phyloP scores from a whole-genome alignment of 2,329 filamentous ascomycete species.

The Achaetomium macrosporum region DNA sequence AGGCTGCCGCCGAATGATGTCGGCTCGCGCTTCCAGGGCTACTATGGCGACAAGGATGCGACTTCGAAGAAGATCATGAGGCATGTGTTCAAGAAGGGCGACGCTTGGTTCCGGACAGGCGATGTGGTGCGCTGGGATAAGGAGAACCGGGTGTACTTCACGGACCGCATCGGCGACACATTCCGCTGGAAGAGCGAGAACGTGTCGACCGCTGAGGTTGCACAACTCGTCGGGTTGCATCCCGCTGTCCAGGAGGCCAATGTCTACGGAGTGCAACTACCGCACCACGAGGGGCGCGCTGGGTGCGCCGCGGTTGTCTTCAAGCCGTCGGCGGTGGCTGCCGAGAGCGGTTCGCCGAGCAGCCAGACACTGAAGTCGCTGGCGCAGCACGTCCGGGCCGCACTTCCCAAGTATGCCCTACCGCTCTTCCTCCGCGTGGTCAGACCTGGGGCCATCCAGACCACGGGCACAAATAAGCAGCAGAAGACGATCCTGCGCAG shows the following conservation, averaged over 20 bases:
- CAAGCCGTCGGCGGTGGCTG: slow-evolving; percentile 33
- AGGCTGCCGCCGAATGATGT: slow-evolving; percentile 61
- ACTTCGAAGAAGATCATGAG: slow-evolving; percentile 68
- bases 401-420: slow-evolving; percentile 66
- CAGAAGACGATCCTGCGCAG: slow-evolving; percentile 69
- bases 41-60: slow-evolving; percentile 67
- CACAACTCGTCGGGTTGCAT: slow-evolving; percentile 65
- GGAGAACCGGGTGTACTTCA: slow-evolving; percentile 72
- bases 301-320: slow-evolving; percentile 71
- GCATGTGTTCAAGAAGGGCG: slow-evolving; percentile 66
- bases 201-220: slow-evolving; percentile 75
- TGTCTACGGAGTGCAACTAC: slow-evolving; percentile 76
- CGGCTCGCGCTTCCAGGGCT: slow-evolving; percentile 67
- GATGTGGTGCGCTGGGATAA: slow-evolving; percentile 67
- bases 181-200: slow-evolving; percentile 82
- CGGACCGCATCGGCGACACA: slow-evolving; percentile 73
- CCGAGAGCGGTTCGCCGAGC: slow-evolving; percentile 41
- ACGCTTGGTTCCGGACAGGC: slow-evolving; percentile 80
- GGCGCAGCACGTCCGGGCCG: slow-evolving; percentile 49
- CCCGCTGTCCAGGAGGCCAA: slow-evolving; percentile 68
- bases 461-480: slow-evolving; percentile 84
- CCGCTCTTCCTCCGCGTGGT: slow-evolving; percentile 72
- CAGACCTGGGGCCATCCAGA: slow-evolving; percentile 49
- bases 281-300: slow-evolving; percentile 75
- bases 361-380: slow-evolving; percentile 50